phyloP scores from a whole-genome alignment of 164 flowering plant genomes.

The Amborella trichopoda region DNA sequence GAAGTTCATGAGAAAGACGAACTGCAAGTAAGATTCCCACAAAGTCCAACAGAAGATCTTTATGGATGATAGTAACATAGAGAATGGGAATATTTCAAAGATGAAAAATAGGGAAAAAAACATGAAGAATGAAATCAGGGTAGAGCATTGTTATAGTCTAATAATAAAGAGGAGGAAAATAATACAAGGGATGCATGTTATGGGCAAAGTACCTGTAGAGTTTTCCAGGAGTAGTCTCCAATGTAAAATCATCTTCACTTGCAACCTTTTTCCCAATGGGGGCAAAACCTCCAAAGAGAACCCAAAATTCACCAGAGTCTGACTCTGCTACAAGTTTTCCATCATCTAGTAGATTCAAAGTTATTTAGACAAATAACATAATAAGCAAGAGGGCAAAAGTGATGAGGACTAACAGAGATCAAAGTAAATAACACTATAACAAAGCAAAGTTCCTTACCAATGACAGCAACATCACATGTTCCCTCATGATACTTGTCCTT shows the following conservation, averaged over 20 bases:
- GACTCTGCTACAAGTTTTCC: slow-evolving; percentile 90
- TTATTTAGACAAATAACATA: slow-evolving; percentile 1
- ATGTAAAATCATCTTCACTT: slow-evolving; percentile 74
- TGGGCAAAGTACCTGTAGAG: slow-evolving; percentile 78
- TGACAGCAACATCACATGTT: slow-evolving; percentile 80
- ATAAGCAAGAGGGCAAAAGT: neutral
- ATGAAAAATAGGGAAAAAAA: no score
- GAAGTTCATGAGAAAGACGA: no score
- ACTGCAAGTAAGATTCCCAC: no score
- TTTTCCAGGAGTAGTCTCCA: slow-evolving; percentile 71
- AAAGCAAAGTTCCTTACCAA: slow-evolving; percentile 48
- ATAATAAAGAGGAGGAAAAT: no score
- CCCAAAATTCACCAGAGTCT: slow-evolving; percentile 99
- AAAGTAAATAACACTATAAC: no score
- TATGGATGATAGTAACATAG: no score
- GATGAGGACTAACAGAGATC: no score
- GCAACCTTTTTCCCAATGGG: slow-evolving; percentile 83
- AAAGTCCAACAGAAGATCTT: no score
- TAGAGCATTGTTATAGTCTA: no score
- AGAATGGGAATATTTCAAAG: no score
- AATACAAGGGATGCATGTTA: no score
- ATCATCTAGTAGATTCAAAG: slow-evolving; percentile 49
- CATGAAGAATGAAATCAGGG: no score
- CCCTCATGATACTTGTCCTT: slow-evolving; percentile 95
- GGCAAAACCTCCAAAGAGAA: slow-evolving; percentile 97